phyloP scores from a whole-genome alignment of 192 early-diverging fungal genomes.

The Jimgerdemannia flammicorona region DNA sequence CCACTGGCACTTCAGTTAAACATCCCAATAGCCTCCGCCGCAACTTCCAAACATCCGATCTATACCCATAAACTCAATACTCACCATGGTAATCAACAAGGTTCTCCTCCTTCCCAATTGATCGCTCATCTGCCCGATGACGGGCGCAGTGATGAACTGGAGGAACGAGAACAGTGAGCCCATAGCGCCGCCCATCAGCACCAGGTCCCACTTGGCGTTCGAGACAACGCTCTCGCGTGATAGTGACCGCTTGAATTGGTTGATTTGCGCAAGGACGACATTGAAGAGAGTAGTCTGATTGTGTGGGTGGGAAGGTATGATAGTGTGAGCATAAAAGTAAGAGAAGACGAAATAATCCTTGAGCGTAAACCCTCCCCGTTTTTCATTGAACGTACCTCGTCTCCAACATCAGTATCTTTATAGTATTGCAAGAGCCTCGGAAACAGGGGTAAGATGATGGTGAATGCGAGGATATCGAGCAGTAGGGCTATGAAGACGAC shows the following conservation, averaged over 20 bases:
- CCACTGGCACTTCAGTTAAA: no score
- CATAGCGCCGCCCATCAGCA: slow-evolving; percentile 87
- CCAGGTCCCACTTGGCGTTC: slow-evolving; percentile 56
- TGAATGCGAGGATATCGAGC: slow-evolving; percentile 96
- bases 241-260: background rate
- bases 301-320: no score
- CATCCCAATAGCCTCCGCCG: no score
- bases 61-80: background rate
- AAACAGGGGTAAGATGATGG: slow-evolving; percentile 93
- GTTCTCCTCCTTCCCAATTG: slow-evolving; percentile 74
- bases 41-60: no score
- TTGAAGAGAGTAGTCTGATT: no score
- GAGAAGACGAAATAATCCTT: no score
- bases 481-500: slow-evolving; percentile 84
- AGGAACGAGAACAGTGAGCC: slow-evolving; percentile 94
- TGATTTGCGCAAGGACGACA: no score
- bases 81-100: slow-evolving; percentile 83
- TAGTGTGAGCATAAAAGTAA: no score
- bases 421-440: slow-evolving; percentile 90
- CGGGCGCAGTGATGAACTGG: slow-evolving; percentile 83
- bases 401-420: slow-evolving; percentile 55
- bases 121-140: slow-evolving; percentile 82
- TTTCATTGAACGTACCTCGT: slow-evolving; percentile 39
- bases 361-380: no score
- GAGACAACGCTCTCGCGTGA: background rate